These are phyloP conservation scores for Prunus mongolica DNA, from an alignment of 306 rosid genomes.

Conservation along the genomic window DNA sequence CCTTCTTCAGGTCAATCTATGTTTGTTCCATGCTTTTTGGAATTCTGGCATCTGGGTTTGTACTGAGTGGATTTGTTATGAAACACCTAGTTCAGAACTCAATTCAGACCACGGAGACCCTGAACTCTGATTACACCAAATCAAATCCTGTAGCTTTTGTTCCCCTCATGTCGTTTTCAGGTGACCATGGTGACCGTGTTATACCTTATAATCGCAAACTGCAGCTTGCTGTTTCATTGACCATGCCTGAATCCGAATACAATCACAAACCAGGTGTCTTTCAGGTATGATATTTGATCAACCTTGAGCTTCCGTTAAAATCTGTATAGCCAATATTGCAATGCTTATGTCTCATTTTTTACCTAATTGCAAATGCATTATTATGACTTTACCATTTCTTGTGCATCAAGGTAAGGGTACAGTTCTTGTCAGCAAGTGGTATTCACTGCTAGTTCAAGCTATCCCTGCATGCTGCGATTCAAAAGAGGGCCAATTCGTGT, in stretches of 20 bases:
- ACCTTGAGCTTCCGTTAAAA: background rate
- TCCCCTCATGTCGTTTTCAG: slow-evolving; percentile 11
- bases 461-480: slow-evolving; percentile 27
- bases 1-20: slow-evolving; percentile 15
- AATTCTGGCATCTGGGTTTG: slow-evolving; percentile 19
- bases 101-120: slow-evolving; percentile 9
- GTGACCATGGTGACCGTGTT: background rate
- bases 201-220: slow-evolving; percentile 26
- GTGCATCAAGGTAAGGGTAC: slow-evolving; percentile 23
- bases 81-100: slow-evolving; percentile 22
- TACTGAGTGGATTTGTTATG: slow-evolving; percentile 19
- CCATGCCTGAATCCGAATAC: slow-evolving; percentile 25
- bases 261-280: slow-evolving; percentile 22
- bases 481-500: slow-evolving; percentile 16
- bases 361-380: background rate
- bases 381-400: background rate
- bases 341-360: too few relatives aligned
- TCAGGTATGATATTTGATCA: slow-evolving; percentile 17
- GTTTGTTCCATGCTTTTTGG: slow-evolving; percentile 17
- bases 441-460: slow-evolving; percentile 18
- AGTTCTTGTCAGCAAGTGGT: slow-evolving; percentile 27
- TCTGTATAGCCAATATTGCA: background rate
- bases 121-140: slow-evolving; percentile 30
- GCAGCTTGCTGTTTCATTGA: slow-evolving; percentile 24
- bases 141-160: slow-evolving; percentile 23